Evolutionary conservation across 306 rosid genomes (phyloP).

Genomic region (Inga oerstediana): DNA sequence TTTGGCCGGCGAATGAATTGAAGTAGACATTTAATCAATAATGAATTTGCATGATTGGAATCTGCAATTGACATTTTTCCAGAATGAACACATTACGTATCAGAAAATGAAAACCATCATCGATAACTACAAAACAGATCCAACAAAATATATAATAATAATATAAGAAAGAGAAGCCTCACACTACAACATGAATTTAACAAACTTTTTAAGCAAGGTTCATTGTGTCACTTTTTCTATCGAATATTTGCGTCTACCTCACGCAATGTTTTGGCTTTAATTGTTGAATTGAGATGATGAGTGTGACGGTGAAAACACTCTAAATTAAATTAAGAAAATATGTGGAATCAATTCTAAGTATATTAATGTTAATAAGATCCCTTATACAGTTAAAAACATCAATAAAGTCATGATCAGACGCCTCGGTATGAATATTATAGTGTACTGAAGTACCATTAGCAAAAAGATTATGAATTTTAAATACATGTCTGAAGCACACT

Average conservation of each 20-base stretch:
- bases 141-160: constrained; percentile 11
- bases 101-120: neutral
- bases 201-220: constrained; percentile 18
- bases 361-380: too few relatives aligned
- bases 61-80: neutral
- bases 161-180: neutral
- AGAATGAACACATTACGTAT: neutral
- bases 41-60: neutral
- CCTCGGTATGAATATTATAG: too few relatives aligned
- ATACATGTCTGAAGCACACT: too few relatives aligned
- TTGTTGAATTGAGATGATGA: neutral
- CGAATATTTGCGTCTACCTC: neutral
- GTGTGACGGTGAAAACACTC: too few relatives aligned
- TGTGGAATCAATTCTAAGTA: too few relatives aligned
- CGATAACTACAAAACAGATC: constrained; percentile 7
- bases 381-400: too few relatives aligned
- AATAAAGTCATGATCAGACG: too few relatives aligned
- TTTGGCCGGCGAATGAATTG: neutral
- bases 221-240: neutral
- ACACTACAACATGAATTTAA: constrained; percentile 5
- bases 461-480: too few relatives aligned
- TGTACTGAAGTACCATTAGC: too few relatives aligned
- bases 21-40: neutral
- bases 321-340: too few relatives aligned
- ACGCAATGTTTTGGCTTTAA: neutral